Conservation (phyloP, 345 rosid species). For the Ceriops zippeliana region DNA sequence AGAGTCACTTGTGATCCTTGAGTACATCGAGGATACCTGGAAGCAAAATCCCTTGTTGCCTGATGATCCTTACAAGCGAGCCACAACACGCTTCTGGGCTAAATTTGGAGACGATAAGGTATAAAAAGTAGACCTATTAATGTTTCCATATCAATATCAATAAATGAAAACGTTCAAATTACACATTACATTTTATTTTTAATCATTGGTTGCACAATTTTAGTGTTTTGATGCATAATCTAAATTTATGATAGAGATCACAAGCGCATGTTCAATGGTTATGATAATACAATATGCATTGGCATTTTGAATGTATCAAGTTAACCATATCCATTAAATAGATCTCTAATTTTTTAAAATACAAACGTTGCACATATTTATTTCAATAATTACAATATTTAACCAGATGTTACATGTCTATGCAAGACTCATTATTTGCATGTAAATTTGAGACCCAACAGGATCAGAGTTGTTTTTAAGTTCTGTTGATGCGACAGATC, state of each 20-base stretch:
- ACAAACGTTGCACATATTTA: too few species aligned
- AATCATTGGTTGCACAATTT: neutral
- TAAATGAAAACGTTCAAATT: too few species aligned
- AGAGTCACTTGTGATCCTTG: constrained; percentile 35
- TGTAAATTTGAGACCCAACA: too few species aligned
- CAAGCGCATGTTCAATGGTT: too few species aligned
- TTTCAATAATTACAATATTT: neutral
- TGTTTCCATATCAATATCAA: too few species aligned
- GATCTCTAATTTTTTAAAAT: too few species aligned
- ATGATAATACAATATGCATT: too few species aligned
- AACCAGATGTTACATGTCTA: too few species aligned
- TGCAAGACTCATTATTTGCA: too few species aligned
- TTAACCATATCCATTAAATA: neutral
- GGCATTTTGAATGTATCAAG: too few species aligned
- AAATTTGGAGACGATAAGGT: constrained; percentile 36
- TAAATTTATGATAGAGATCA: neutral
- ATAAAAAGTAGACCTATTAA: neutral
- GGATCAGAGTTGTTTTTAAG: too few species aligned
- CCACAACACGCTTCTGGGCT: constrained; percentile 32
- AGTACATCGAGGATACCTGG: constrained; percentile 39
- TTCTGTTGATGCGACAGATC: too few species aligned
- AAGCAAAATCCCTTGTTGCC: constrained; percentile 29
- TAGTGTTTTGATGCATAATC: neutral
- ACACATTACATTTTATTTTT: neutral
- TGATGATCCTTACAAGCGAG: constrained; percentile 21